Evolutionary conservation across 2,329 filamentous ascomycete genomes (phyloP), one percentile per base, ranked within the genome.

Genomic region (Zymoseptoria pseudotritici): DNA sequence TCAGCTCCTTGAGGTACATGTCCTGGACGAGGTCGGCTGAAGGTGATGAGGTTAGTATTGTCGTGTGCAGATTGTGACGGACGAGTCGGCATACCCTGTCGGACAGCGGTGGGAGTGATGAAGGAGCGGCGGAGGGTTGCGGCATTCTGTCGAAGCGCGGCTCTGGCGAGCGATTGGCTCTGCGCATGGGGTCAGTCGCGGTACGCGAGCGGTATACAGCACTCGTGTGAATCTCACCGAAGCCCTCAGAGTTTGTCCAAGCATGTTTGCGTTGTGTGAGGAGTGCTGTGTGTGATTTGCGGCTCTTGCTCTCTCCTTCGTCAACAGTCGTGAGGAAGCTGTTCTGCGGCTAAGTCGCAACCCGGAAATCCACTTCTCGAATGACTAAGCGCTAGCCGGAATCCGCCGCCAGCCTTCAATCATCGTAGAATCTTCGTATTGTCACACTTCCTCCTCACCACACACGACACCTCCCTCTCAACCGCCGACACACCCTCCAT

Each of bases 11-110:
- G 71, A 99, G 86, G 84, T 99, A 99, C 74, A 99, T 85, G 76
- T 97, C 93, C 80, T 97, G 94, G 71, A 99, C 90, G 73, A 96
- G 86, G 78, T 99, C 94, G 86, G 90, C 94, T 97, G 62, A 24
- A 62, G 63, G 64, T 54, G 8, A 29, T 65, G 53, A 56, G 29
- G 20, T 11, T 31, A 55, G 36, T 17, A 24, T 59, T 58, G 2
- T 29, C 26, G 26, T 29, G 20, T 7, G 9, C 10, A 8, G 22
- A 17, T 29, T n/a, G 31, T 46, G 26, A 29, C 49, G 29, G 77
- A 51, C 22, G 49, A 24, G 17, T 46, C 36, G 36, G 26, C 75
- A 73, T 80, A 86, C 85, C 84, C 81, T 83, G 80, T 74, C 83
- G 81, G 72, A 82, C 77, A 69, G 82, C 79, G 66, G 80, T 80